Evolutionary conservation across 257 asterid genomes (phyloP).

Genomic region (Jacaranda copaia): DNA sequence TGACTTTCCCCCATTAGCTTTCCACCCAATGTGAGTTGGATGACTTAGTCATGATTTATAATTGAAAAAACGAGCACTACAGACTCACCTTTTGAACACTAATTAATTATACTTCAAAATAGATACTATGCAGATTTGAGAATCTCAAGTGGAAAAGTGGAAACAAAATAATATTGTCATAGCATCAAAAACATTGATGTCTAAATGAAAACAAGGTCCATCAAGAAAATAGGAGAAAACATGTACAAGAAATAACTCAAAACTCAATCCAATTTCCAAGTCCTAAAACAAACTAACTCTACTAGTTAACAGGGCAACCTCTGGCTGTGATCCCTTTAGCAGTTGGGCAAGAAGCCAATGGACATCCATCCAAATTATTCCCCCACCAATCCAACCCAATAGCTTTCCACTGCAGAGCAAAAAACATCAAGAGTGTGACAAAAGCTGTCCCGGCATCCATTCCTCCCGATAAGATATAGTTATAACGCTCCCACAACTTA

Average conservation of each 20-base stretch:
- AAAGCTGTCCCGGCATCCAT: conserved; percentile 74
- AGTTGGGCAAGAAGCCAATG: conserved; percentile 61
- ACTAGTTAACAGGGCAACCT: conserved; percentile 48
- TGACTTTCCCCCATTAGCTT: too few relatives aligned
- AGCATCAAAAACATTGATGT: too few relatives aligned
- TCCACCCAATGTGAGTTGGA: too few relatives aligned
- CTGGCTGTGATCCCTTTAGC: conserved; percentile 52
- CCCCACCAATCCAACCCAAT: conserved; percentile 63
- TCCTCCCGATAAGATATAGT: conserved; percentile 64
- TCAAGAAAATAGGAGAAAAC: background rate
- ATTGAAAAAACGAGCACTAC: too few relatives aligned
- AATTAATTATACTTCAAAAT: too few relatives aligned
- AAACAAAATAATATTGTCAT: too few relatives aligned
- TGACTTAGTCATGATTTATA: too few relatives aligned
- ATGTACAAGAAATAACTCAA: background rate
- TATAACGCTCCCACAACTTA: conserved; percentile 58
- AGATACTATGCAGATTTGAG: too few relatives aligned
- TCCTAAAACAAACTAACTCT: background rate
- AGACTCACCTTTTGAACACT: too few relatives aligned
- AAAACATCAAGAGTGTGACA: conserved; percentile 43
- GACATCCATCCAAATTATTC: conserved; percentile 57
- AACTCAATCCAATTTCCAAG: background rate
- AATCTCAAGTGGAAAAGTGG: too few relatives aligned
- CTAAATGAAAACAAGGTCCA: too few relatives aligned
- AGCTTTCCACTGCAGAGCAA: conserved; percentile 36